Evolutionary conservation across 2,329 filamentous ascomycete genomes (phyloP).

Genomic region (Chaetothyriales sp.): DNA sequence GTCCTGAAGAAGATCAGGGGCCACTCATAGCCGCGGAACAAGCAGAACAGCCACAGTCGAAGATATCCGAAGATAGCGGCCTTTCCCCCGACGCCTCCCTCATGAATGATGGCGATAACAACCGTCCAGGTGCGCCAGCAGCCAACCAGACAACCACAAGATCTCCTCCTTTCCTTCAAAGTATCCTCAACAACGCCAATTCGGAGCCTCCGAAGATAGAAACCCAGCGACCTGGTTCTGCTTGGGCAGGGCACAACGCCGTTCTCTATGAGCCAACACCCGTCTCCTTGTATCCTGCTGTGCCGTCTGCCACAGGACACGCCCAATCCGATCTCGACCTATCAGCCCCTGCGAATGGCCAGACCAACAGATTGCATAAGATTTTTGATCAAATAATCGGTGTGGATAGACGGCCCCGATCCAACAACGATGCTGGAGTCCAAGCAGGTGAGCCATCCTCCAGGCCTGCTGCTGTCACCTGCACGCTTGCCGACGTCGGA

Average conservation of each 20-base stretch:
- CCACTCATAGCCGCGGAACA: neutral
- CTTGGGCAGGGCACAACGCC: slow-evolving; percentile 8
- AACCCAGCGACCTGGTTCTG: neutral
- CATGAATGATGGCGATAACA: slow-evolving; percentile 17
- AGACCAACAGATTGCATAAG: neutral
- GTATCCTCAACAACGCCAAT: neutral
- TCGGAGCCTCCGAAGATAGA: neutral
- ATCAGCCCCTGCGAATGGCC: neutral
- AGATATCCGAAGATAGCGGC: neutral
- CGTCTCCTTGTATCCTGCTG: neutral
- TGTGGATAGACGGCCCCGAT: neutral
- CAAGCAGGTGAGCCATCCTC: neutral
- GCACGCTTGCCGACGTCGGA: neutral
- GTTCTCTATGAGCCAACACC: slow-evolving; percentile 5
- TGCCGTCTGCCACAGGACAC: neutral
- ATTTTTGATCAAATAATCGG: neutral
- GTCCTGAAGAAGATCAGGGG: neutral
- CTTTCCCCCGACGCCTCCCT: neutral
- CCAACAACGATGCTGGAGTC: neutral
- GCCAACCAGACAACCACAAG: slow-evolving; percentile 16
- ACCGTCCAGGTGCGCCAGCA: slow-evolving; percentile 27
- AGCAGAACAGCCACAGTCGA: neutral
- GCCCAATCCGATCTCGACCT: neutral
- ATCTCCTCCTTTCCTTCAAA: slow-evolving; percentile 1
- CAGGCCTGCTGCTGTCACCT: neutral